Evolutionary conservation across 2,329 filamentous ascomycete genomes (phyloP), one percentile per base, ranked within the genome.

Genomic region (Coniochaeta pulveracea): DNA sequence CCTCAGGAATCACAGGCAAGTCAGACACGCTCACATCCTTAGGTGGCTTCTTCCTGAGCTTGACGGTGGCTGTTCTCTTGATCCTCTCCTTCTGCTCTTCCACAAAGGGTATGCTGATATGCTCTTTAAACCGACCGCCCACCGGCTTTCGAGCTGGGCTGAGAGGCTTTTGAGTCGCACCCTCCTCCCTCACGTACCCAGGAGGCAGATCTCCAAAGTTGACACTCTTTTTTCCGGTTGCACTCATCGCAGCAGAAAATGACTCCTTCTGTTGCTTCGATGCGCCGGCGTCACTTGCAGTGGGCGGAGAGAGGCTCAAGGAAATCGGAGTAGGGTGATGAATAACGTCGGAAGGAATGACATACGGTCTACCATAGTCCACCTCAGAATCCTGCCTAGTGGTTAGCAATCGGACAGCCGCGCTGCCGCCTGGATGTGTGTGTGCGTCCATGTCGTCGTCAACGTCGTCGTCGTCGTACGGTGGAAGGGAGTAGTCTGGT

Each of bases 401-500:
- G 34, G 73, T 78, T 56, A 80, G 57, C 45, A 80, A 57, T 46
- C 75, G 65, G 35, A 79, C 65, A 40, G 64, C 69, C 21, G 72
- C 64, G 27, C 63, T 54, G 47, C 66, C 68, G 37, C 47, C 48
- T 23, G 52, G 46, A 36, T 62, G 56, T 38, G 58, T 24, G 57
- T 58, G 12, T 62, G 61, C 18, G 60, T 64, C 41, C 62, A 57
- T n/a, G n/a, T n/a, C n/a, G 43, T 67, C 57, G 43, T 63, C 54
- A 17, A 73, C 67, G 33, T 72, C 68, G 46, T 71, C 68, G 34
- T 72, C 68, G 46, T 71, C 65, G 47, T 79, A 77, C 34, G 55
- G 54, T 14, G 68, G 68, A 34, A 73, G 59, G 41, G 60, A 60
- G 47, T 78, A 79, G 41, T 72, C 69, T 19, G 73, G 72, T 38